phyloP scores from a whole-genome alignment of 2,329 filamentous ascomycete species.

The Apiospora rasikravindrae region DNA sequence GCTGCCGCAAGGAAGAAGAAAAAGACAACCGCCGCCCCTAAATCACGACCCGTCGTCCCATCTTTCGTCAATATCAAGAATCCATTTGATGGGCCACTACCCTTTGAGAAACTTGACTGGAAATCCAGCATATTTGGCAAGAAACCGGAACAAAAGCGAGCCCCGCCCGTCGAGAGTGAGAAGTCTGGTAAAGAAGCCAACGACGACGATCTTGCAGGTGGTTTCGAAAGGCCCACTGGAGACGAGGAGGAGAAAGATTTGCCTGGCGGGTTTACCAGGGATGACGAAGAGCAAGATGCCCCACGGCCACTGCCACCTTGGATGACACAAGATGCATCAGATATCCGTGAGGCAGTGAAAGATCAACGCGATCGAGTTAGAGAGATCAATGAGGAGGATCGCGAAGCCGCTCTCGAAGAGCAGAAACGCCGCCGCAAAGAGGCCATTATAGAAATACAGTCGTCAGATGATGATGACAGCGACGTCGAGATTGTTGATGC shows the following conservation, averaged over 20 bases:
- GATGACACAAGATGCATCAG: constrained; percentile 65
- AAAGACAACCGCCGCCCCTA: constrained; percentile 39
- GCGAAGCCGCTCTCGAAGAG: constrained; percentile 61
- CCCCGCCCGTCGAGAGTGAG: background rate
- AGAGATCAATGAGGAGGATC: constrained; percentile 69
- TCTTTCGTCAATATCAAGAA: constrained; percentile 61
- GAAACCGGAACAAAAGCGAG: constrained; percentile 36
- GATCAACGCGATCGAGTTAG: constrained; percentile 61
- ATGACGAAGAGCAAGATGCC: constrained; percentile 36
- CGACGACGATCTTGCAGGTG: constrained; percentile 43
- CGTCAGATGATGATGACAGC: constrained; percentile 62
- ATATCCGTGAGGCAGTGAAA: constrained; percentile 68
- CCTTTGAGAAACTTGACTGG: constrained; percentile 85
- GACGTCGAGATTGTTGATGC: constrained; percentile 64
- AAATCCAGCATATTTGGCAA: constrained; percentile 64
- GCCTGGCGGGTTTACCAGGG: constrained; percentile 70
- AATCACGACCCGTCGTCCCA: constrained; percentile 30
- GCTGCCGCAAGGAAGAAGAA: constrained; percentile 71
- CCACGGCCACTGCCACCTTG: constrained; percentile 75
- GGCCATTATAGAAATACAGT: constrained; percentile 66
- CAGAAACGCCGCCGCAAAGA: constrained; percentile 51
- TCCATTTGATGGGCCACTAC: constrained; percentile 78
- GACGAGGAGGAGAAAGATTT: constrained; percentile 52
- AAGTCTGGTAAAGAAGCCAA: constrained; percentile 19
- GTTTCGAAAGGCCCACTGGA: constrained; percentile 40